Percentiles rank a stretch among this genome's conserved stretches.
phyloP scores from a whole-genome alignment of 176 grass and related monocot genomes.

The Raddia guianensis region DNA sequence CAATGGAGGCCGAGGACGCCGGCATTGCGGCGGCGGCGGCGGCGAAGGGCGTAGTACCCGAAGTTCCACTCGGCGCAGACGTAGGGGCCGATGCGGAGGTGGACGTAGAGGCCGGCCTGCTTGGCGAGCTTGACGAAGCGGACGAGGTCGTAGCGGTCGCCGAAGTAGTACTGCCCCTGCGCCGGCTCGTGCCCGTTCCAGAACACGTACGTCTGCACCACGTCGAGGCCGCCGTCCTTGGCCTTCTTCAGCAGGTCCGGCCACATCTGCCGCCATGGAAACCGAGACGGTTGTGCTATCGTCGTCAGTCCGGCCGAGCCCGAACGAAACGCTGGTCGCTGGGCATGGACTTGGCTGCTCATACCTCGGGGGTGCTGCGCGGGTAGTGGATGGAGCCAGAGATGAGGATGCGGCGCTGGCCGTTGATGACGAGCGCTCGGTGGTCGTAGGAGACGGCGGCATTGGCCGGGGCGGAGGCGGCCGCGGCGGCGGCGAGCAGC shows the following conservation, averaged over 20 bases:
- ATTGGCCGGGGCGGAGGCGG: conserved; percentile 27
- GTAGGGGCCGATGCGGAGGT: conserved; percentile 95
- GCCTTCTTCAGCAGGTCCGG: conserved; percentile 94
- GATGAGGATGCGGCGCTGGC: conserved; percentile 76
- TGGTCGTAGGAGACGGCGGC: conserved; percentile 81
- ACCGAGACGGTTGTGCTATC: background rate
- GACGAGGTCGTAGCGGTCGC: conserved; percentile 89
- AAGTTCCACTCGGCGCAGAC: conserved; percentile 97
- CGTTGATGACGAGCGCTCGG: conserved; percentile 63
- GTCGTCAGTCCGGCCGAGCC: background rate
- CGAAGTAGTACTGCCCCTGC: conserved; percentile 88
- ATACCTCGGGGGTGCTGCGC: conserved; percentile 86
- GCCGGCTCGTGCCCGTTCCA: conserved; percentile 96
- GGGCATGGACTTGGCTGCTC: too few relatives aligned
- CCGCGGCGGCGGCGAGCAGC: conserved; percentile 1
- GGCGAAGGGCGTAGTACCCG: conserved; percentile 41
- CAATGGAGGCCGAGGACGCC: background rate
- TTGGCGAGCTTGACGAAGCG: conserved; percentile 83
- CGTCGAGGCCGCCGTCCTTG: conserved; percentile 91
- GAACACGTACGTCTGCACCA: conserved; percentile 94
- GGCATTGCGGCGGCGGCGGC: too few relatives aligned
- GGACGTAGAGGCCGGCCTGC: conserved; percentile 81
- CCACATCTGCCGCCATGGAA: conserved; percentile 68
- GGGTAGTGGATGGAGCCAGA: conserved; percentile 99
- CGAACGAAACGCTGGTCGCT: too few relatives aligned